Base-by-base conservation (phyloP, 1,139 yeast species). In the Pneumocystis murina region DNA sequence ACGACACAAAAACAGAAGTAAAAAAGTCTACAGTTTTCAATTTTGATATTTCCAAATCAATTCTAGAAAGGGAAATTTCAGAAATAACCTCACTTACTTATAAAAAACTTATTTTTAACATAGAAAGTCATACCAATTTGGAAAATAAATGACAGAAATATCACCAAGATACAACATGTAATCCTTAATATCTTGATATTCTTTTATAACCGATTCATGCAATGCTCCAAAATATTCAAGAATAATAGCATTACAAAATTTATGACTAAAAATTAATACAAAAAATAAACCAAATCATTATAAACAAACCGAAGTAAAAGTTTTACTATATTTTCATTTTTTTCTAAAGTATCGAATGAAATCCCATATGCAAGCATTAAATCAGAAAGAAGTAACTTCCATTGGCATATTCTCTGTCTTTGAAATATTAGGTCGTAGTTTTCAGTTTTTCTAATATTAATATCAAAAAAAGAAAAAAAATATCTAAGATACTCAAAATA, bases 1-100 rank as follows among this genome's bases (percentile, higher is more conserved):
- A 62, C 20, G 63, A 65, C 68, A 79, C 73, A 62, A 86, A 77
- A 2, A 85, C 80, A 60, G 78, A 78, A 16, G 88, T 80, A 71
- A 89, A 87, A 36, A 85, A 80, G 0, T 86, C 77, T 60, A 87
- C 79, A 0, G 89, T 87, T 24, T 83, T 80, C 16, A 85, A 76
- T 55, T 86, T 85, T 0, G 89, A 84, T 20, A 84, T 75, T 69
- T 88, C 91, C 1, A 82, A 77, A 59, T 78, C 78, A 3, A 88
- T 78, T 12, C 82, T 78, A 0, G 77, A 75, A 3, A 74, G 64
- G 57, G 81, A 83, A 2, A 91, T 74, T 0, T 78, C 76, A 2
- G 90, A 85, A n/a, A 92, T 81, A 2, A 79, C 58, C 4, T 75
- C 69, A 80, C 84, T 57, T 36, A 35, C 24, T 6, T 36, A 39